phyloP scores from a whole-genome alignment of 2,329 filamentous ascomycete genomes.

The Exophiala aquamarina region DNA sequence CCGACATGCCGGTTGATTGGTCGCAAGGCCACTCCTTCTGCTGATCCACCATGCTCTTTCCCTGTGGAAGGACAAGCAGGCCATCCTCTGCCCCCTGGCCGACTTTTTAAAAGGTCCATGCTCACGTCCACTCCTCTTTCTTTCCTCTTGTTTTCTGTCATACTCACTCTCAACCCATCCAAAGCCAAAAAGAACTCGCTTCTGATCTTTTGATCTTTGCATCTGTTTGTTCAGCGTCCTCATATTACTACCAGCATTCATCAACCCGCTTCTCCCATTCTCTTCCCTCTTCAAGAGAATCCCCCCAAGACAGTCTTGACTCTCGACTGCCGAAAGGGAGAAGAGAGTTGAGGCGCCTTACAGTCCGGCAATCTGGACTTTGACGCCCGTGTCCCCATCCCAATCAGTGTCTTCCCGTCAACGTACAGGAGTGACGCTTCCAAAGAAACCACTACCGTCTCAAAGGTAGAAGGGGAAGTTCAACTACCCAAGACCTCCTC shows the following conservation, averaged over 20 bases:
- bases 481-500: slow-evolving; percentile 65
- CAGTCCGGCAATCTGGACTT: slow-evolving; percentile 32
- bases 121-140: background rate
- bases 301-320: slow-evolving; percentile 28
- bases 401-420: slow-evolving; percentile 99
- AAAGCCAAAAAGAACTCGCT: background rate
- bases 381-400: slow-evolving; percentile 84
- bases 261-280: background rate
- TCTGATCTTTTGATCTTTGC: background rate
- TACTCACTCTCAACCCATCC: background rate
- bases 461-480: slow-evolving; percentile 87
- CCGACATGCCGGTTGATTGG: background rate
- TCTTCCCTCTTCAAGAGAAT: background rate
- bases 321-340: slow-evolving; percentile 32
- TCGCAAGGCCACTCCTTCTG: background rate
- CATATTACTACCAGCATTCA: slow-evolving; percentile 1
- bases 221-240: slow-evolving; percentile 3
- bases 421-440: slow-evolving; percentile 81
- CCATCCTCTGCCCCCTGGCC: background rate
- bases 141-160: background rate
- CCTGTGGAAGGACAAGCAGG: background rate
- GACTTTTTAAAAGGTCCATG: background rate
- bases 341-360: slow-evolving; percentile 30
- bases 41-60: slow-evolving; percentile 2
- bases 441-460: slow-evolving; percentile 62